phyloP scores from a whole-genome alignment of 257 asterid species.

The Lavandula angustifolia region DNA sequence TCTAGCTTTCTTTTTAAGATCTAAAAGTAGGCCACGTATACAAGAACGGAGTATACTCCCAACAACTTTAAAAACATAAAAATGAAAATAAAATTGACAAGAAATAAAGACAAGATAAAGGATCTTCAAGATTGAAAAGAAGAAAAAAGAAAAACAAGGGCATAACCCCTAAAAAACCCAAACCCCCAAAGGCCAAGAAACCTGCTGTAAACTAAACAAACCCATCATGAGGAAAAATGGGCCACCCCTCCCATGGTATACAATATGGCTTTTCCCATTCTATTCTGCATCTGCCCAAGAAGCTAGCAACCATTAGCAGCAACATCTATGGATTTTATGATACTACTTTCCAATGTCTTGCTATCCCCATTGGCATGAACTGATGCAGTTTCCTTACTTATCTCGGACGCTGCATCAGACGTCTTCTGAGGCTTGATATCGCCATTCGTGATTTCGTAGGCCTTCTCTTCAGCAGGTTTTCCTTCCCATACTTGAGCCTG shows the following conservation, averaged over 20 bases:
- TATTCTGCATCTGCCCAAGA: not conserved
- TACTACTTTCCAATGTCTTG: conserved; percentile 23
- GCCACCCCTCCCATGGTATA: too few species aligned
- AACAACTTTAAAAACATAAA: not conserved
- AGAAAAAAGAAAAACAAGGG: not conserved
- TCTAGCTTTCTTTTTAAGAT: too few species aligned
- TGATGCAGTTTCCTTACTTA: conserved; percentile 16
- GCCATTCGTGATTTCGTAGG: conserved; percentile 19
- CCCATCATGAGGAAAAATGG: too few species aligned
- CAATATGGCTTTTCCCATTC: not conserved
- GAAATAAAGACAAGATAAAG: conserved; percentile 2
- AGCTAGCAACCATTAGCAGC: conserved; percentile 49
- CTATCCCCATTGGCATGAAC: conserved; percentile 16
- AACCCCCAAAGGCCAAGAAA: conserved; percentile 30
- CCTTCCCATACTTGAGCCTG: conserved; percentile 57
- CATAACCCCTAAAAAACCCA: conserved; percentile 34
- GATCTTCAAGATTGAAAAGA: not conserved
- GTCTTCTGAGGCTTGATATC: conserved; percentile 35
- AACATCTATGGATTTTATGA: too few species aligned
- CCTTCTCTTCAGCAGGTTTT: conserved; percentile 43
- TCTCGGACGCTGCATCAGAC: conserved; percentile 17
- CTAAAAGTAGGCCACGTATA: not conserved
- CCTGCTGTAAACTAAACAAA: too few species aligned
- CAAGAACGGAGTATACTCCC: conserved; percentile 24
- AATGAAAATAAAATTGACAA: not conserved